Evolutionary conservation across 2,329 filamentous ascomycete species (phyloP).

Genomic region (Pezicula carpinea): DNA sequence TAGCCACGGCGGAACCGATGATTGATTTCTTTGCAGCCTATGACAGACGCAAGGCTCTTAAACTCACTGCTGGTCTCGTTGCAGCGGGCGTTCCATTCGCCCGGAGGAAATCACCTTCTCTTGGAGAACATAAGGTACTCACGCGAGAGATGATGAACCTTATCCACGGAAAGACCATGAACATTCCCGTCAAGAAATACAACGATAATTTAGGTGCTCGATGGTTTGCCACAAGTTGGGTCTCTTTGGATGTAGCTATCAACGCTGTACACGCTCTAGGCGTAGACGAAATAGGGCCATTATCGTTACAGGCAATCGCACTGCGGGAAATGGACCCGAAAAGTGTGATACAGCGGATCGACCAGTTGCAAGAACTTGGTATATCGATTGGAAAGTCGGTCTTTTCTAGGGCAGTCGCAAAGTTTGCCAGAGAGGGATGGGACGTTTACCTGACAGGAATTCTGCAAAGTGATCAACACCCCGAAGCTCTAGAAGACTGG

Average conservation of each 20-base stretch:
- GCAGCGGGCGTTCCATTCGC: slow-evolving; percentile 20
- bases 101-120: slow-evolving; percentile 5
- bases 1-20: slow-evolving; percentile 34
- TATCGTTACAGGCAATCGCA: slow-evolving; percentile 74
- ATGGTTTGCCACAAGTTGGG: slow-evolving; percentile 73
- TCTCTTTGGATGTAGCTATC: slow-evolving; percentile 69
- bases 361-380: slow-evolving; percentile 53
- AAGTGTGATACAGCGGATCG: slow-evolving; percentile 54
- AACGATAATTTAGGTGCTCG: slow-evolving; percentile 72
- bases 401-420: slow-evolving; percentile 61
- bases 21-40: slow-evolving; percentile 33
- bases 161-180: slow-evolving; percentile 23
- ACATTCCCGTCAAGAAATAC: slow-evolving; percentile 39
- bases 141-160: slow-evolving; percentile 29
- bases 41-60: slow-evolving; percentile 19
- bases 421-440: slow-evolving; percentile 56
- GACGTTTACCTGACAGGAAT: slow-evolving; percentile 21
- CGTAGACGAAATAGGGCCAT: slow-evolving; percentile 66
- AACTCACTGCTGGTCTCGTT: slow-evolving; percentile 21
- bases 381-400: slow-evolving; percentile 59
- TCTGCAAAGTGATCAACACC: slow-evolving; percentile 56
- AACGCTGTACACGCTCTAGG: slow-evolving; percentile 66
- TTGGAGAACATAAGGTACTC: slow-evolving; percentile 13
- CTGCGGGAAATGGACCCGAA: slow-evolving; percentile 54
- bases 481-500: slow-evolving; percentile 54